Conservation (phyloP, 73 alveolate species). For the Paramecium sexaurelia region DNA sequence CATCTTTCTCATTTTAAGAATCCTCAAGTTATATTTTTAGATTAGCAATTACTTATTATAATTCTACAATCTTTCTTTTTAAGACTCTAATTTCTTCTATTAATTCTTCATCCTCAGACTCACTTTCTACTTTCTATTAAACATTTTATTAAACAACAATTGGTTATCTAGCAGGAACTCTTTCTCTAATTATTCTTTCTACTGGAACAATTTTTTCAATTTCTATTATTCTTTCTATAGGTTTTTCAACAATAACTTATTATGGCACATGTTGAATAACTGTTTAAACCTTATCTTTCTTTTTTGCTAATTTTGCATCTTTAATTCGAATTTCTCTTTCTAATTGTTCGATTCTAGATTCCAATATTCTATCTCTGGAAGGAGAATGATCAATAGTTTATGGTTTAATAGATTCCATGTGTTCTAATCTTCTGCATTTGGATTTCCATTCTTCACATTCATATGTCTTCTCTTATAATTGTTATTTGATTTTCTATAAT, state of each 20-base stretch:
- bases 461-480: slow-evolving; percentile 9
- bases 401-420: neutral
- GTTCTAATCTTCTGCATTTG: slow-evolving; percentile 19
- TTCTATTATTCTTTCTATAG: slow-evolving; percentile 48
- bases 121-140: neutral
- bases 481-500: neutral
- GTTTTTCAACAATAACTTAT: slow-evolving; percentile 54
- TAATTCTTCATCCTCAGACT: slow-evolving; percentile 37
- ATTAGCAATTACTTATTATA: neutral
- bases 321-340: slow-evolving; percentile 23
- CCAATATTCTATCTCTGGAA: neutral
- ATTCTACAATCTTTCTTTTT: slow-evolving; percentile 28
- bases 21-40: neutral
- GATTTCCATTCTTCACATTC: slow-evolving; percentile 52
- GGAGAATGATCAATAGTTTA: neutral
- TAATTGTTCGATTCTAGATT: slow-evolving; percentile 10
- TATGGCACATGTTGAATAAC: slow-evolving; percentile 4
- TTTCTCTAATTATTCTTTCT: slow-evolving; percentile 48
- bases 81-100: neutral
- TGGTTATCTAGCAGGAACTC: slow-evolving; percentile 54
- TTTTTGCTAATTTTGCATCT: slow-evolving; percentile 45
- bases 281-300: slow-evolving; percentile 30
- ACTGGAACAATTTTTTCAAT: slow-evolving; percentile 52
- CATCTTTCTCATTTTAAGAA: neutral
- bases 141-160: slow-evolving; percentile 13